phyloP scores from a whole-genome alignment of 2,329 filamentous ascomycete species.

The Phialophora verrucosa region DNA sequence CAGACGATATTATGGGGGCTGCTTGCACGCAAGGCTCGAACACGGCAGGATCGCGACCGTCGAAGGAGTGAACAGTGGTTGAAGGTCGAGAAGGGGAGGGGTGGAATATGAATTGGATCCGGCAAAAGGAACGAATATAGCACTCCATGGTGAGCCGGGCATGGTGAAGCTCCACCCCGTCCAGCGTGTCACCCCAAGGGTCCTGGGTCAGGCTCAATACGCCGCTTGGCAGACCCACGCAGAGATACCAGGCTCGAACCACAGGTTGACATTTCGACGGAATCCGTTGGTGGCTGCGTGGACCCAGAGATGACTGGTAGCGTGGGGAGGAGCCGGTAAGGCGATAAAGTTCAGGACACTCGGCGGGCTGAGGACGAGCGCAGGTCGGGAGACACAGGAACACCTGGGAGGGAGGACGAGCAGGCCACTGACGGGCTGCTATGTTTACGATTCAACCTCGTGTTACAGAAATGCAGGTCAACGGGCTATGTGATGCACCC shows the following conservation, averaged over 20 bases:
- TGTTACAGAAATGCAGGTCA: slow-evolving; percentile 1
- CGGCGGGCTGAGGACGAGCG: not conserved
- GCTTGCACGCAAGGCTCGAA: not conserved
- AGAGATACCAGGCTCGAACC: not conserved
- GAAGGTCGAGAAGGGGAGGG: slow-evolving; percentile 6
- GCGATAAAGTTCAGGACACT: not conserved
- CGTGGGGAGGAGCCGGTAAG: not conserved
- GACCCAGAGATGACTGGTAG: slow-evolving; percentile 2
- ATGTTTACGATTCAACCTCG: slow-evolving; percentile 1
- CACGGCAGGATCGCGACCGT: not conserved
- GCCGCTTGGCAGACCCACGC: slow-evolving; percentile 1
- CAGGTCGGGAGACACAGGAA: not conserved
- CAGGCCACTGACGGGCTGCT: not conserved
- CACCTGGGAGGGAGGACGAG: not conserved
- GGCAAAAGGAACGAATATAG: slow-evolving; percentile 30
- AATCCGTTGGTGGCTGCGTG: not conserved
- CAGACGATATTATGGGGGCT: not conserved
- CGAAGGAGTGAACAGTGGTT: slow-evolving; percentile 5
- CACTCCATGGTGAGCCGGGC: not conserved
- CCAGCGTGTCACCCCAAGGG: slow-evolving; percentile 3
- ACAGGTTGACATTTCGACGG: not conserved
- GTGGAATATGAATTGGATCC: slow-evolving; percentile 10
- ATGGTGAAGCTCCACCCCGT: slow-evolving; percentile 8
- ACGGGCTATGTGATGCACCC: not conserved
- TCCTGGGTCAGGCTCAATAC: slow-evolving; percentile 4